Evolutionary conservation across 371 early-diverging fungal species (phyloP), one percentile per base, ranked within the genome.

Genomic region (Saksenaea oblongispora): DNA sequence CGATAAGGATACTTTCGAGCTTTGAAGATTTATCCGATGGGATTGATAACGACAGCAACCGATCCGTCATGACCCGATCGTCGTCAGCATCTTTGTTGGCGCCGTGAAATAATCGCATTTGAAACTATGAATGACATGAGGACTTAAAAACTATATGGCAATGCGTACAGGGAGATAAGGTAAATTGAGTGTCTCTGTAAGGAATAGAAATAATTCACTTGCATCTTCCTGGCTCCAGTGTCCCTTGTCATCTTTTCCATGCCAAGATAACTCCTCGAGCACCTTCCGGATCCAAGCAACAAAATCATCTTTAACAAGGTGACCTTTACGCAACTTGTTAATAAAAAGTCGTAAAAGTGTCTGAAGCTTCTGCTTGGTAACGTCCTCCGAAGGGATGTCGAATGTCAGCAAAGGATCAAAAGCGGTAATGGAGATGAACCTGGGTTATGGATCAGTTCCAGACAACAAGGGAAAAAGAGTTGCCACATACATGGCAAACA

Each of bases 401-500:
- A 53, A 62, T 10, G 66, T 67, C 13, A 74, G 55, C 34, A 74
- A 51, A 9, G 75, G 75, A 56, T 86, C 87, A 65, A 84, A 86
- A 1, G 80, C 55, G 44, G 44, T 22, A 27, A 42, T 41, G 42
- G 28, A 42, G 14, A 13, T 26, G 9, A 55, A 37, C 67, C 67
- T 67, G 42, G 35, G 7, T 26, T 39, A 54, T 17, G 22, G 37
- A 15, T 14, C 3, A 62, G 22, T 22, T 26, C 1, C 11, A 27
- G 35, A 34, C n/a, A 34, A 57, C 14, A 57, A 57, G 13, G 22
- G 55, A 2, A 26, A 55, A 35, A 18, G 17, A 36, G 35, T 24
- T 1, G n/a, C 63, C 26, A 79, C 79, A 65, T 82, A 87, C 87
- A 87, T 87, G 60, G 85, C 84, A 75, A 87, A 87, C 31, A 87